Conservation (phyloP, 1,284 basidiomycete genomes). For the Schizophyllum commune region DNA sequence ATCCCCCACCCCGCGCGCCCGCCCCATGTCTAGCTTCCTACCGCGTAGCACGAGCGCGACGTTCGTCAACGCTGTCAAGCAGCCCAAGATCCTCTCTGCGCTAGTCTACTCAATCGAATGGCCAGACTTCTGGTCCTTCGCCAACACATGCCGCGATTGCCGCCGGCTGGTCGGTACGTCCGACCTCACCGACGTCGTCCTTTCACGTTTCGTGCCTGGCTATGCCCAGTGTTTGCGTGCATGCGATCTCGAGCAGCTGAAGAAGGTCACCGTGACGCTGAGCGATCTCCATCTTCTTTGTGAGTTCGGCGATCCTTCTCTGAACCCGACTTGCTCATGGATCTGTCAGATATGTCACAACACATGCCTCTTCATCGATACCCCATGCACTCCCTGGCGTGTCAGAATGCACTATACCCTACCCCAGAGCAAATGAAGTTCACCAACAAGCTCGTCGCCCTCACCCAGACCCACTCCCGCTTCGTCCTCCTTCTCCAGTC, state of each 20-base stretch:
- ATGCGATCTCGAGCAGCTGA: slow-evolving; percentile 31
- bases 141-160: slow-evolving; percentile 38
- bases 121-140: slow-evolving; percentile 46
- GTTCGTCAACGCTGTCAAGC: slow-evolving; percentile 25
- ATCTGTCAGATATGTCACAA: slow-evolving; percentile 50
- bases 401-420: slow-evolving; percentile 32
- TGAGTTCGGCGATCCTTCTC: slow-evolving; percentile 29
- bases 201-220: slow-evolving; percentile 52
- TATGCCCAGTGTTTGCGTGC: slow-evolving; percentile 37
- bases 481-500: slow-evolving; percentile 66
- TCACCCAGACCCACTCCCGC: slow-evolving; percentile 60
- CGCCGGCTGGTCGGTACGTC: slow-evolving; percentile 36
- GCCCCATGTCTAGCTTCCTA: slow-evolving; percentile 15
- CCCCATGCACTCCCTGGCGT: slow-evolving; percentile 45
- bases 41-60: slow-evolving; percentile 9
- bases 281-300: slow-evolving; percentile 54
- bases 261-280: slow-evolving; percentile 44
- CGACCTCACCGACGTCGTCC: slow-evolving; percentile 41
- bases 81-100: slow-evolving; percentile 33
- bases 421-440: slow-evolving; percentile 27
- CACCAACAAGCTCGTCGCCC: slow-evolving; percentile 33
- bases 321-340: slow-evolving; percentile 8
- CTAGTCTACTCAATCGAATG: slow-evolving; percentile 41
- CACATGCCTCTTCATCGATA: slow-evolving; percentile 50
- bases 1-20: slow-evolving; percentile 1